These are phyloP conservation scores for Lepraria neglecta DNA, from an alignment of 495 filamentous ascomycete species.

Conservation along the genomic window DNA sequence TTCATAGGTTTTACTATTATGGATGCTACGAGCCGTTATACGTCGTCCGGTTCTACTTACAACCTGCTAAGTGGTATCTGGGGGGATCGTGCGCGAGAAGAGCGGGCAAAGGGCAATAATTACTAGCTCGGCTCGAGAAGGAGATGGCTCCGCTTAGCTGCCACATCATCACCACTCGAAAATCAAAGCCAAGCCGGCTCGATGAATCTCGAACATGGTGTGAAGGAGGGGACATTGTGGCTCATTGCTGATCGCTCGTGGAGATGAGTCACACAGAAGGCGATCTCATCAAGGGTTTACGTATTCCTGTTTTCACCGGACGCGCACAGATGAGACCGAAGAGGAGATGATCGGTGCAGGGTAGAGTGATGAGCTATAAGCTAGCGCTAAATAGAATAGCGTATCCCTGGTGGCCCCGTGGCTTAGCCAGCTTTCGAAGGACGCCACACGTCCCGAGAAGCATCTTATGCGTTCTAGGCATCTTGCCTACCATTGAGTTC, in stretches of 20 bases:
- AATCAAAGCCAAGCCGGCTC: not conserved
- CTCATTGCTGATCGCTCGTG: not conserved
- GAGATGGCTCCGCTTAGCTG: not conserved
- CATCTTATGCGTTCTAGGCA: not conserved
- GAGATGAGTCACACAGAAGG: slow-evolving; percentile 9
- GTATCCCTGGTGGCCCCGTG: not conserved
- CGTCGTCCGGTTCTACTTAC: not conserved
- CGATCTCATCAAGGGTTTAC: slow-evolving; percentile 5
- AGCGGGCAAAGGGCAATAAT: too few species aligned
- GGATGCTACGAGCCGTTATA: slow-evolving; percentile 11
- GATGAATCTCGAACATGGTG: too few species aligned
- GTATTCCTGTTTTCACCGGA: slow-evolving; percentile 3
- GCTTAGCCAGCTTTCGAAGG: not conserved
- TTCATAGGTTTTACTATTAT: not conserved
- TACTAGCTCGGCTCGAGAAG: not conserved
- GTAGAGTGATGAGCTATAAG: not conserved
- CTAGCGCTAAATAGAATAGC: not conserved
- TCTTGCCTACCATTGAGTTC: not conserved
- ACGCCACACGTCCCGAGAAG: slow-evolving; percentile 6
- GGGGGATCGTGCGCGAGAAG: too few species aligned
- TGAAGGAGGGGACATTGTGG: too few species aligned
- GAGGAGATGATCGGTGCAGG: slow-evolving; percentile 1
- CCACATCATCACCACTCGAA: not conserved
- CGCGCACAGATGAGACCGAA: slow-evolving; percentile 1
- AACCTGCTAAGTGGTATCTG: not conserved